Percentiles rank a stretch among this genome's conserved stretches.
Conservation (phyloP, 2,329 filamentous ascomycete genomes). For the Monosporascus ibericus region DNA sequence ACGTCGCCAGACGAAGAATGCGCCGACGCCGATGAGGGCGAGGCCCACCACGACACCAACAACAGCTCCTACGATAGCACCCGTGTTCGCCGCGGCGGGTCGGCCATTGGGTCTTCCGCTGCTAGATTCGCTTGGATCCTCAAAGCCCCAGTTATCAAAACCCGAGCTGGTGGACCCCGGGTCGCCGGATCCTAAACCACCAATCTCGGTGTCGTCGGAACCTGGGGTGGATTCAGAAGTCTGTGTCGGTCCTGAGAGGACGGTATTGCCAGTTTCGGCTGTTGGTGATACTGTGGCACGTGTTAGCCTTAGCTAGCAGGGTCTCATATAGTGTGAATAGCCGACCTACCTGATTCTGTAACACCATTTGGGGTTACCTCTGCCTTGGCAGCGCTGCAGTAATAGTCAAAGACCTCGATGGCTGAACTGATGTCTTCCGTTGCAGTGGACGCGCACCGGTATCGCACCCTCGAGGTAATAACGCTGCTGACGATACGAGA, state of each 20-base stretch:
- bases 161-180: slow-evolving; percentile 27
- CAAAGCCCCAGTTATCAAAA: slow-evolving; percentile 15
- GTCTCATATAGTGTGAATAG: background rate
- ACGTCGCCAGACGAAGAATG: slow-evolving; percentile 30
- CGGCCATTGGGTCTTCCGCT: slow-evolving; percentile 29
- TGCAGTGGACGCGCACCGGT: slow-evolving; percentile 37
- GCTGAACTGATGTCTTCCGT: slow-evolving; percentile 41
- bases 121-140: slow-evolving; percentile 20
- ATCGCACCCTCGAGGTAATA: slow-evolving; percentile 39
- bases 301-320: slow-evolving; percentile 10
- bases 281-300: slow-evolving; percentile 19
- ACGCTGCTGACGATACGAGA: slow-evolving; percentile 33
- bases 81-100: slow-evolving; percentile 14
- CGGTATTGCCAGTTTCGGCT: slow-evolving; percentile 4
- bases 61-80: slow-evolving; percentile 24
- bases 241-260: slow-evolving; percentile 6
- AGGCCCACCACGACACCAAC: slow-evolving; percentile 28
- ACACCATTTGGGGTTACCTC: slow-evolving; percentile 34
- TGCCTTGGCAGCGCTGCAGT: slow-evolving; percentile 43
- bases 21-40: slow-evolving; percentile 21
- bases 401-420: slow-evolving; percentile 37
- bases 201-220: background rate
- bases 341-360: slow-evolving; percentile 28
- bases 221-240: slow-evolving; percentile 1
- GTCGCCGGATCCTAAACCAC: background rate